Percentiles rank a stretch among this genome's conserved stretches.
Conservation (phyloP, 164 flowering plant species). For the Saururus chinensis region DNA sequence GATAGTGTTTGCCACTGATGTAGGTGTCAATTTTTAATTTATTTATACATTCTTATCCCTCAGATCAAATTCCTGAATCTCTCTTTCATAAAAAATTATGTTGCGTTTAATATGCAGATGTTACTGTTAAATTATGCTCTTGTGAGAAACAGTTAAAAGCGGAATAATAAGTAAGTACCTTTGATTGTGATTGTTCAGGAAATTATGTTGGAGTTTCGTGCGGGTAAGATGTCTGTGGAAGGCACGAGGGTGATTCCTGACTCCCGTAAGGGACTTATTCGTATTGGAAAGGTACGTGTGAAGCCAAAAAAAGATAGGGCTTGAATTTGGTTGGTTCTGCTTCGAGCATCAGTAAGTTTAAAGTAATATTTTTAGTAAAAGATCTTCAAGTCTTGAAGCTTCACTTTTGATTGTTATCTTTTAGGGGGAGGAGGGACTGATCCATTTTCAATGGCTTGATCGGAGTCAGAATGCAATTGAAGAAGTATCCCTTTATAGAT, state of each 20-base stretch:
- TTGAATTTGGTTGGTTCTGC: background rate
- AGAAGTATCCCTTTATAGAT: slow-evolving; percentile 63
- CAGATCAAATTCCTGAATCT: too few relatives aligned
- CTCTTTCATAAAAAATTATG: too few relatives aligned
- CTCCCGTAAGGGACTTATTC: slow-evolving; percentile 80
- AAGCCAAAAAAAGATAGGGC: background rate
- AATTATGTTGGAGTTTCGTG: slow-evolving; percentile 72
- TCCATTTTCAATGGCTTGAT: slow-evolving; percentile 96
- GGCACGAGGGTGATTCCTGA: slow-evolving; percentile 77
- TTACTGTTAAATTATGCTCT: too few relatives aligned
- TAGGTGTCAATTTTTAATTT: too few relatives aligned
- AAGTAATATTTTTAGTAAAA: too few relatives aligned
- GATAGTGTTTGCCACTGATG: too few relatives aligned
- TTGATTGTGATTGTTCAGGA: slow-evolving; percentile 33
- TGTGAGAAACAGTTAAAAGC: too few relatives aligned
- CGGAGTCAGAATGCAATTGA: slow-evolving; percentile 53
- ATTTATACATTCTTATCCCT: too few relatives aligned
- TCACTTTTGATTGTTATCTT: slow-evolving; percentile 4
- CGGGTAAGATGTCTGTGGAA: slow-evolving; percentile 76
- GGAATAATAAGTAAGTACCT: background rate
- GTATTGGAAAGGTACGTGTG: slow-evolving; percentile 57
- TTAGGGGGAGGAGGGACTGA: slow-evolving; percentile 87
- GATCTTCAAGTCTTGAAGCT: background rate
- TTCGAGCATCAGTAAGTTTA: background rate
- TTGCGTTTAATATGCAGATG: too few relatives aligned